Base-by-base conservation (phyloP, 495 filamentous ascomycete species). In the Lepraria neglecta region DNA sequence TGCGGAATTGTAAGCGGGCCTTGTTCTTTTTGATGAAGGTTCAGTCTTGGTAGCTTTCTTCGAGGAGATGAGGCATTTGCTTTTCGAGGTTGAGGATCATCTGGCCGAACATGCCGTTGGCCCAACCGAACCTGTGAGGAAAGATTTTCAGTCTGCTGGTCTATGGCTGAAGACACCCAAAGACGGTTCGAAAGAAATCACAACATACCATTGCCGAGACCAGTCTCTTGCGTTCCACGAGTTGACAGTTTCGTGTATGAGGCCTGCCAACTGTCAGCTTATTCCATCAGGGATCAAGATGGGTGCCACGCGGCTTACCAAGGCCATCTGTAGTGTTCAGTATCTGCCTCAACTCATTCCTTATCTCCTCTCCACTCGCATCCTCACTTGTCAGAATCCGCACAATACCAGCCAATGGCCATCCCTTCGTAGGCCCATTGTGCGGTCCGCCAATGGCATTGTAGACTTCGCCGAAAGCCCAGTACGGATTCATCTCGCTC, bases 31-130 rank as follows among this genome's bases (percentile, higher is more conserved):
- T 3, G 30, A n/a, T 47, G 42, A 38, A 30, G 21, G 10, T 5
- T 62, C 43, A 63, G 10, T 38, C 30, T 33, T 61, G 57, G 48
- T 64, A 64, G 45, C 59, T 61, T 42, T 67, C 50, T 15, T 70
- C 64, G 63, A 76, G 61, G 42, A 84, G 45, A 58, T 75, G 60
- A 48, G 78, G 80, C 68, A 77, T 81, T 54, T 77, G 75, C 11
- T 65, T 56, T 33, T 75, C 67, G 48, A 88, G 64, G 66, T 86
- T 80, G 56, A 87, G 68, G 43, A 88, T 78, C 76, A 82, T 79
- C 68, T 86, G 80, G 15, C 84, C 85, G 69, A 87, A 87, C 56
- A 88, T 72, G 17, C 84, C 84, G 66, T 88, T 87, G 10, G 82
- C 84, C 85, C 84, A 87, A 0, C 82, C 83, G 62, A 87, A 87